Percentiles rank a stretch among this genome's conserved stretches.
phyloP scores from a whole-genome alignment of 768 basidiomycete genomes.

The Floccularia luteovirens region DNA sequence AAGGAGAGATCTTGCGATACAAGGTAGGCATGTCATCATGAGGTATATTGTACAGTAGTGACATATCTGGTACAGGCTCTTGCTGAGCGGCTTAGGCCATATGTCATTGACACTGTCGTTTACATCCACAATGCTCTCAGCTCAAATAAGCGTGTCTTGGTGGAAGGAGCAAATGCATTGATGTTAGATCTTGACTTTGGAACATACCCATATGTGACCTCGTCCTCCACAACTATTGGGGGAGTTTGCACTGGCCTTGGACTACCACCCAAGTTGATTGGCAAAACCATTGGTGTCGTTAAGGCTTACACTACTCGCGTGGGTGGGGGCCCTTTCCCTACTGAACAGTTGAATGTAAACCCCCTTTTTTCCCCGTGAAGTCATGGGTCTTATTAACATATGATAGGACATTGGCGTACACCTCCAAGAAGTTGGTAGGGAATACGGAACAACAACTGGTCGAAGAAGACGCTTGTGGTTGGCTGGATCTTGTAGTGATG shows the following conservation, averaged over 20 bases:
- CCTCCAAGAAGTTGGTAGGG: slow-evolving; percentile 88
- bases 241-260: slow-evolving; percentile 98
- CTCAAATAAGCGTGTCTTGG: slow-evolving; percentile 72
- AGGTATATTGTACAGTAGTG: no score
- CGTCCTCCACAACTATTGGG: slow-evolving; percentile 87
- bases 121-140: slow-evolving; percentile 80
- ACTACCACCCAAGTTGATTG: slow-evolving; percentile 84
- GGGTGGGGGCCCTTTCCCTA: slow-evolving; percentile 97
- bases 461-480: slow-evolving; percentile 89
- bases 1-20: slow-evolving; percentile 91
- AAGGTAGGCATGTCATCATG: slow-evolving; percentile 54
- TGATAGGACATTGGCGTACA: slow-evolving; percentile 71
- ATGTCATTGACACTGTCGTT: slow-evolving; percentile 81
- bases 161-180: slow-evolving; percentile 96
- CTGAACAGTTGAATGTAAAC: slow-evolving; percentile 85
- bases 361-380: not conserved
- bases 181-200: slow-evolving; percentile 99
- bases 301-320: slow-evolving; percentile 99
- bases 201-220: slow-evolving; percentile 97
- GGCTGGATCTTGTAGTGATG: slow-evolving; percentile 96
- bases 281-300: slow-evolving; percentile 85
- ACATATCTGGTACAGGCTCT: slow-evolving; percentile 52
- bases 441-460: slow-evolving; percentile 91
- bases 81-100: slow-evolving; percentile 78
- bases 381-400: not conserved